Conservation (phyloP, 495 filamentous ascomycete genomes). For the Xylaria sp. region DNA sequence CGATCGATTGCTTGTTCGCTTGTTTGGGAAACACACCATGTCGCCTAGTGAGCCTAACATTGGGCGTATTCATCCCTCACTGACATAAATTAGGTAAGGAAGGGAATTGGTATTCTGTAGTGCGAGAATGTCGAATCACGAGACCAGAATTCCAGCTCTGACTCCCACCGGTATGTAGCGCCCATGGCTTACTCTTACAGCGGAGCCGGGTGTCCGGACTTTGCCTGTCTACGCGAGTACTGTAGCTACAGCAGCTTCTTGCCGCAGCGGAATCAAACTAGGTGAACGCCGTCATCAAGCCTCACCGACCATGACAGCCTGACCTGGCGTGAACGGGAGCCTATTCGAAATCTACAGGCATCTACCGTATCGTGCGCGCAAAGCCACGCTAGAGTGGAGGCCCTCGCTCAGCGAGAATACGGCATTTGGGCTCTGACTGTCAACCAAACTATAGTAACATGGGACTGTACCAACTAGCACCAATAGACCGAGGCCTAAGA, state of each 20-base stretch:
- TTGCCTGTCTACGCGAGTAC: not conserved
- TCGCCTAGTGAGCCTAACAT: not conserved
- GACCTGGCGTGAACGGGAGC: not conserved
- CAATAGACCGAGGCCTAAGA: not conserved
- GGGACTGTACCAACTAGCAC: not conserved
- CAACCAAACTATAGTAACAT: not conserved
- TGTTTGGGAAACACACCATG: not conserved
- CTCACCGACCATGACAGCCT: not conserved
- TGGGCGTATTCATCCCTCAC: constrained; percentile 1
- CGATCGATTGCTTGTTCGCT: not conserved
- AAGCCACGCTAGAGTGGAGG: constrained; percentile 18
- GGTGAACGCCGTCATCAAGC: not conserved
- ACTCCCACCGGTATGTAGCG: not conserved
- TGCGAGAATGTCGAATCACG: not conserved
- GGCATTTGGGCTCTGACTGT: not conserved
- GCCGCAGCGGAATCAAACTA: not conserved
- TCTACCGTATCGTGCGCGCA: not conserved
- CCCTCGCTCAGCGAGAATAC: constrained; percentile 13
- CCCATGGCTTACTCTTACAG: constrained; percentile 2
- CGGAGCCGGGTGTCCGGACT: not conserved
- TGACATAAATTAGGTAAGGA: not conserved
- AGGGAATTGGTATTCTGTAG: not conserved
- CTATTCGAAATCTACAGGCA: not conserved
- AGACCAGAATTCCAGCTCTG: not conserved
- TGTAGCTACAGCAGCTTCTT: not conserved